Base-by-base conservation (phyloP, 345 rosid species). In the Limnanthes douglasii region DNA sequence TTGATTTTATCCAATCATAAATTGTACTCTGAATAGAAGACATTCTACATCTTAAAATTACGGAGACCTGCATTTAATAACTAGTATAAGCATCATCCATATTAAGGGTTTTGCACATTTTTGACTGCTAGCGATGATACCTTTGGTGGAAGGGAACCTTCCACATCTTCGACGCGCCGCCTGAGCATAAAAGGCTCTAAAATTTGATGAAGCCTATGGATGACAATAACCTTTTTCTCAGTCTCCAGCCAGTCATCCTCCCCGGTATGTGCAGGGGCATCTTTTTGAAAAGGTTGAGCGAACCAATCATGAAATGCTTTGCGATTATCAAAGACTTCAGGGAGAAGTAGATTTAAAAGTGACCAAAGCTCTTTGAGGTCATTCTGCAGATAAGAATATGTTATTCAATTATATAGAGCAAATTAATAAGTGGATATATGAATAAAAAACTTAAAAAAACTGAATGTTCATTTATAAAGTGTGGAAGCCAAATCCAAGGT, bases 181-280 rank as follows among this genome's bases (percentile, higher is more conserved):
- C 99, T 81, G 41, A 92, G 96, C 99, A 92, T 92, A 67, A 92
- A 92, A 25, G 99, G 99, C 70, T 92, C 99, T 51, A 92, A 61
- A 48, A 92, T 92, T 61, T 92, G 99, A 73, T 92, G 99, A 64
- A 92, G 99, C 19, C 99, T 70, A 46, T 92, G 99, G 60, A 92
- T 92, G 48, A 92, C 70, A 51, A 92, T 92, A 18, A 92, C 99
- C 61, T 92, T 92, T 71, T 92, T 92, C 51, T 92, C 99, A 33
- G 96, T 92, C 74, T 92, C 99, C 51, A 92, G 93, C 99, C 99
- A 92, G 60, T 92, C 99, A 59, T 92, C 99, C 59, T 92, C 99
- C 11, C 73, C 86, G 66, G 70, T 76, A 64, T 71, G 92, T 2
- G 65, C 21, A 37, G 92, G 69, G 28, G 52, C 80, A 64, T 92